Percentiles rank a stretch among this genome's conserved stretches.
phyloP scores from a whole-genome alignment of 1,139 yeast genomes.

The Spathaspora sp. region DNA sequence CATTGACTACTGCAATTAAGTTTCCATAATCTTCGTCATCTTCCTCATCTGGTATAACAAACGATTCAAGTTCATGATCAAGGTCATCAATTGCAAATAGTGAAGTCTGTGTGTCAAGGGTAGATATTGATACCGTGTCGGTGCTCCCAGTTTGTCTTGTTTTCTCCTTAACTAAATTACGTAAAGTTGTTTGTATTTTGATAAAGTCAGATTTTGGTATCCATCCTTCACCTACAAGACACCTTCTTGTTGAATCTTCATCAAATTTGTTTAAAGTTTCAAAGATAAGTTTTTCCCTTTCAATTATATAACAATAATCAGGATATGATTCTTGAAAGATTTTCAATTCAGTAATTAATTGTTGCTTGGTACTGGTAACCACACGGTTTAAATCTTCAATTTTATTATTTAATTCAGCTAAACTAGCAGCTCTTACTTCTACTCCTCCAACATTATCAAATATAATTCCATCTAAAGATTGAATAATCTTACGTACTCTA shows the following conservation, averaged over 20 bases:
- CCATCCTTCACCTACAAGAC: conserved; percentile 98
- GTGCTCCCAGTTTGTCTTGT: conserved; percentile 16
- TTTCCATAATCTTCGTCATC: conserved; percentile 28
- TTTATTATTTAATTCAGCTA: conserved; percentile 59
- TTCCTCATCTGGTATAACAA: conserved; percentile 19
- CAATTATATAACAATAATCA: conserved; percentile 43
- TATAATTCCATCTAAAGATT: conserved; percentile 78
- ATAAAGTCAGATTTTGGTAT: conserved; percentile 50
- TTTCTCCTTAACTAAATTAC: conserved; percentile 25
- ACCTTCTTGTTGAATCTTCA: conserved; percentile 80
- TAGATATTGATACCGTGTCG: conserved; percentile 8
- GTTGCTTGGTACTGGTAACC: conserved; percentile 65
- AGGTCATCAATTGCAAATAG: conserved; percentile 54
- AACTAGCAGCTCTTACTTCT: conserved; percentile 49
- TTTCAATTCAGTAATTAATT: conserved; percentile 71
- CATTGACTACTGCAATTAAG: conserved; percentile 65
- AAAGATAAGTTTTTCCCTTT: conserved; percentile 74
- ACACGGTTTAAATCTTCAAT: conserved; percentile 52
- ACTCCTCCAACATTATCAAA: conserved; percentile 61
- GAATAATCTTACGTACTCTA: conserved; percentile 74
- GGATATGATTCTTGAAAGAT: conserved; percentile 57
- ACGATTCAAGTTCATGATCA: conserved; percentile 14
- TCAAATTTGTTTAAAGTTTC: conserved; percentile 77
- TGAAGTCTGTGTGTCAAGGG: conserved; percentile 23
- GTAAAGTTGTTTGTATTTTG: conserved; percentile 25